Evolutionary conservation across 768 basidiomycete species (phyloP).

Genomic region (Trametes punicea): DNA sequence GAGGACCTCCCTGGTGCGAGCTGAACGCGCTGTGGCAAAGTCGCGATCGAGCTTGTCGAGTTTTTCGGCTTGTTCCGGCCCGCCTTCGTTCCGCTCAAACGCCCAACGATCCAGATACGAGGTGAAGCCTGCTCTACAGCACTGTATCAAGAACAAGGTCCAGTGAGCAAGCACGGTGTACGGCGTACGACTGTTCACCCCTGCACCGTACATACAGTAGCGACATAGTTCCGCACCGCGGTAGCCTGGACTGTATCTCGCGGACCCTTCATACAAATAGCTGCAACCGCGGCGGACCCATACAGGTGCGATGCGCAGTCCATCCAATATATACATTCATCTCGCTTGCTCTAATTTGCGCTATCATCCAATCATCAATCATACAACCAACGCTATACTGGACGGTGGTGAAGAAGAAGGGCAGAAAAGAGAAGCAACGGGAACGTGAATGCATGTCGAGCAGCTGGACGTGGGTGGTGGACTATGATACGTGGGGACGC

Average conservation of each 20-base stretch:
- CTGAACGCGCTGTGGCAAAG: background rate
- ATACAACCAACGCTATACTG: slow-evolving; percentile 24
- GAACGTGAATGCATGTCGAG: slow-evolving; percentile 20
- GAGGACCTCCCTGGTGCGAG: background rate
- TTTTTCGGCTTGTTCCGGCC: background rate
- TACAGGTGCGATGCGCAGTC: slow-evolving; percentile 9
- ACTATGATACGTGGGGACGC: slow-evolving; percentile 27
- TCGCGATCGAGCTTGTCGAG: background rate
- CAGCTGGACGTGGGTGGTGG: slow-evolving; percentile 7
- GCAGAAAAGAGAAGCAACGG: slow-evolving; percentile 13
- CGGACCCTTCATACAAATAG: no score
- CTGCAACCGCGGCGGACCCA: no score
- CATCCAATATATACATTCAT: slow-evolving; percentile 22
- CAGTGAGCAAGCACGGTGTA: no score
- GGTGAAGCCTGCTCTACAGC: background rate
- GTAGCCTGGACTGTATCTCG: no score
- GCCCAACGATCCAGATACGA: background rate
- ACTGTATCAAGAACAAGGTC: no score
- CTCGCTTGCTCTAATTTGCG: slow-evolving; percentile 23
- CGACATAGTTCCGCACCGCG: background rate
- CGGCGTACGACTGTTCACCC: no score
- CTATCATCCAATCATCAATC: slow-evolving; percentile 21
- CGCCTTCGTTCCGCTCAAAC: background rate
- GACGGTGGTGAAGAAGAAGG: background rate
- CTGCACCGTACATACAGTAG: background rate